Conservation (phyloP, 352 stramenopile species). For the Aphanomyces stellatus region DNA sequence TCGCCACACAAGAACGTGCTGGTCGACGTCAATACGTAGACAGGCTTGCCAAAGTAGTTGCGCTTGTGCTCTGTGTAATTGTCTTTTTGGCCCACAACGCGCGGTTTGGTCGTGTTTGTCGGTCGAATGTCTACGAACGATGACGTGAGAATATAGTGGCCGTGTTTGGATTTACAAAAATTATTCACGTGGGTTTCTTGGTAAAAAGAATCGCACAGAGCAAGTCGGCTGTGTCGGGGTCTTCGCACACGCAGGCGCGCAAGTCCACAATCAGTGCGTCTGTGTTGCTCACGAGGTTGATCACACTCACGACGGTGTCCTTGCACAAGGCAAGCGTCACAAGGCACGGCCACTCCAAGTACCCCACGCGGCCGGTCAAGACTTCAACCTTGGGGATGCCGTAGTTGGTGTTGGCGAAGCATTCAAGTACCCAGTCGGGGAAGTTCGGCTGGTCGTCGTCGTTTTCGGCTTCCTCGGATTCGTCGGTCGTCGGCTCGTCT, state of each 20-base stretch:
- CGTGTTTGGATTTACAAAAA: not conserved
- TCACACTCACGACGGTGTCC: not conserved
- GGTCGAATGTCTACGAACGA: not conserved
- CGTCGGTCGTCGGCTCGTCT: not conserved
- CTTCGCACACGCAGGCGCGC: not conserved
- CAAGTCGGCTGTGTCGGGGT: not conserved
- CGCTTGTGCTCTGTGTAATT: not conserved
- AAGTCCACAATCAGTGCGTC: not conserved
- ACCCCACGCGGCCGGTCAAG: not conserved
- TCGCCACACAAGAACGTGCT: not conserved
- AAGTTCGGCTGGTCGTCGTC: too few relatives aligned
- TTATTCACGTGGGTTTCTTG: not conserved
- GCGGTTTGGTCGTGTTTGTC: not conserved
- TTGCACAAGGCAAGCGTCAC: not conserved
- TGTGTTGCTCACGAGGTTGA: not conserved
- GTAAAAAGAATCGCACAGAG: not conserved
- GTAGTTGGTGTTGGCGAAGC: not conserved
- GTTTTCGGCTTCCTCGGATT: too few relatives aligned
- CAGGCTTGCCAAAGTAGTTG: not conserved
- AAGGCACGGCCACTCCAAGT: not conserved
- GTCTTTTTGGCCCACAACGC: not conserved
- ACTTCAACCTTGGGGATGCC: not conserved
- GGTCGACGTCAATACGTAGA: not conserved
- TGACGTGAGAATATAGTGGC: too few relatives aligned
- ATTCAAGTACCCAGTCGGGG: not conserved